Evolutionary conservation across 371 early-diverging fungal species (phyloP), one percentile per base, ranked within the genome.

Genomic region (Choanephora cucurbitarum): DNA sequence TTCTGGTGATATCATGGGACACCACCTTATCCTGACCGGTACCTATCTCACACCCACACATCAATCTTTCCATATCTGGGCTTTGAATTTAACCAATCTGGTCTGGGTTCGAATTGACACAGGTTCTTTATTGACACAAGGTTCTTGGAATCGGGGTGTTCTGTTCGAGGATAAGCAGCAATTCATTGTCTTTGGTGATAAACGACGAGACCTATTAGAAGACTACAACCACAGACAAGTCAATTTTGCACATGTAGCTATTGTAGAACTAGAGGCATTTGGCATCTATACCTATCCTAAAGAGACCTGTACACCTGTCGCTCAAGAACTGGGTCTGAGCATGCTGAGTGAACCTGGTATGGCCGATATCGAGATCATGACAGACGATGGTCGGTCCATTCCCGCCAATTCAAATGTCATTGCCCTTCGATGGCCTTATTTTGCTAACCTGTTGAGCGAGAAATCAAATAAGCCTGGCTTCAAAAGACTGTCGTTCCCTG

Each of bases 101-200:
- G 77, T 73, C 3, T 92, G 92, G 92, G 70, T 73, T 22, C 82
- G 86, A 4, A 80, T 92, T 52, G 80, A 82, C 45, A 86, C 87
- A 18, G 91, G 89, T 1, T 71, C 85, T 0, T 73, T 80, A 22
- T 80, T 89, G 44, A 62, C 77, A 18, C 69, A 80, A 4, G 90
- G 91, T 5, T 89, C 90, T 31, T 92, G 92, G 92, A 92, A 89
- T 69, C 77, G 88, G 39, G 88, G 88, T 9, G 63, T 90, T 0
- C 60, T 92, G 5, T 77, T 84, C 41, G 85, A 84, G 13, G 64
- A 60, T 28, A 75, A 75, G 9, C 84, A 88, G 44, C 80, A 80
- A 18, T 83, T 34, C 23, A 22, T 49, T 39, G 40, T 49, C 10
- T 49, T 49, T 22, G 50, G 50, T 19, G 40, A 49, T 49, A 34